Conservation (phyloP, 2,329 filamentous ascomycete species). For the Fusarium duplospermum region DNA sequence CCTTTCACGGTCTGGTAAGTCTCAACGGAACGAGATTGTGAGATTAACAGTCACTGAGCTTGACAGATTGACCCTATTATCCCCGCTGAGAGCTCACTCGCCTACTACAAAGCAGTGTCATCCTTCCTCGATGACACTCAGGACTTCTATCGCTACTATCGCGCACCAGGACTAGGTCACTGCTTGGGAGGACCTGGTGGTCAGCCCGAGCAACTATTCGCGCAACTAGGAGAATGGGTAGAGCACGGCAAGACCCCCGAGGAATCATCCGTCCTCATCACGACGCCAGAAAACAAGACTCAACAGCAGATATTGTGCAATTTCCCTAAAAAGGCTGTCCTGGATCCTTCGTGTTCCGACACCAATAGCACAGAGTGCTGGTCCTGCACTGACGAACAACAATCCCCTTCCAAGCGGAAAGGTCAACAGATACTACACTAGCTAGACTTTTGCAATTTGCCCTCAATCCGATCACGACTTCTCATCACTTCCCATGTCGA, state of each 20-base stretch:
- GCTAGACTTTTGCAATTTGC: neutral
- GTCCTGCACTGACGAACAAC: neutral
- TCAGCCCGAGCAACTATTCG: conserved; percentile 40
- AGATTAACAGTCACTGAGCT: neutral
- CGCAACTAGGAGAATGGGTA: conserved; percentile 45
- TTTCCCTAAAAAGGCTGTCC: conserved; percentile 46
- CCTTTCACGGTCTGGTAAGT: conserved; percentile 28
- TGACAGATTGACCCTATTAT: conserved; percentile 35
- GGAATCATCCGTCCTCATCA: conserved; percentile 10
- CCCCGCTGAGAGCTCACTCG: conserved; percentile 24
- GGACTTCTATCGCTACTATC: conserved; percentile 49
- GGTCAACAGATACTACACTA: neutral
- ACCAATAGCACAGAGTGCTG: neutral
- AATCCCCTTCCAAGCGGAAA: neutral
- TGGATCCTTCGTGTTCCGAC: conserved; percentile 19
- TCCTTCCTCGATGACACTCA: conserved; percentile 29
- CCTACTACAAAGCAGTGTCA: conserved; percentile 45
- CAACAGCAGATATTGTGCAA: conserved; percentile 54
- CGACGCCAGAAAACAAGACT: neutral
- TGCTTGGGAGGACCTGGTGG: conserved; percentile 43
- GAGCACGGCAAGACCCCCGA: conserved; percentile 46
- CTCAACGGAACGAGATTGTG: fast-evolving
- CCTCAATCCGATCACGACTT: neutral
- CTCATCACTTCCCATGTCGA: neutral
- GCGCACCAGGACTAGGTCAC: conserved; percentile 49